Percentiles rank a stretch among this genome's conserved stretches.
Conservation (phyloP, 108 stramenopile species). For the Skeletonema tropicum region DNA sequence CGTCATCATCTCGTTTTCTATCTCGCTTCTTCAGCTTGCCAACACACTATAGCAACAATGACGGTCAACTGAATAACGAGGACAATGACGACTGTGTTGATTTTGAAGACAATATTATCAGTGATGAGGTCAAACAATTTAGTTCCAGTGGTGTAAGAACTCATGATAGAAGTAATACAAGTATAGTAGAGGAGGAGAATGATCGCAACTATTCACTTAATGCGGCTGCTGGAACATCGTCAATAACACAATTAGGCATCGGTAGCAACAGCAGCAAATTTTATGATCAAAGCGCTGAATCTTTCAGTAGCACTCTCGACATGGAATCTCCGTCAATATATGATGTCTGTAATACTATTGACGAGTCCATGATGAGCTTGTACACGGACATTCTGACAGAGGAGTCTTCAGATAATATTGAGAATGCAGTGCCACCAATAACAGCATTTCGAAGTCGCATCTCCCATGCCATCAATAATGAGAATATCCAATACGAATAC, state of each 20-base stretch:
- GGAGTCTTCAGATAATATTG: neutral
- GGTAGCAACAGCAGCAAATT: neutral
- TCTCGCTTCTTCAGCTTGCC: neutral
- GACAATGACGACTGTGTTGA: neutral
- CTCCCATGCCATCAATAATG: neutral
- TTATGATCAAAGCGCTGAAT: neutral
- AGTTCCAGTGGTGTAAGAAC: neutral
- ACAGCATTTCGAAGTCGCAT: neutral
- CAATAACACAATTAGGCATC: neutral
- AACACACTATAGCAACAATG: neutral
- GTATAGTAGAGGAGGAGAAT: neutral
- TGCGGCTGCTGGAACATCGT: too few relatives aligned
- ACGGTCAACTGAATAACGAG: neutral
- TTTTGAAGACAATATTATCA: neutral
- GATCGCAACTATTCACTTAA: neutral
- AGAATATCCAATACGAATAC: conserved; percentile 10
- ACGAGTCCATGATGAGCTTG: neutral
- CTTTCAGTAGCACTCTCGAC: neutral
- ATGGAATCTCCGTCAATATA: neutral
- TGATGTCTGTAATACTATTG: conserved; percentile 9
- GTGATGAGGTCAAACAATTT: neutral
- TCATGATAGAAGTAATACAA: neutral
- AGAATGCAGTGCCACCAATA: neutral
- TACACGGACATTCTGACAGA: neutral
- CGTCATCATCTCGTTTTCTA: neutral